phyloP scores from a whole-genome alignment of 305 asterid species.

The Withania somnifera region DNA sequence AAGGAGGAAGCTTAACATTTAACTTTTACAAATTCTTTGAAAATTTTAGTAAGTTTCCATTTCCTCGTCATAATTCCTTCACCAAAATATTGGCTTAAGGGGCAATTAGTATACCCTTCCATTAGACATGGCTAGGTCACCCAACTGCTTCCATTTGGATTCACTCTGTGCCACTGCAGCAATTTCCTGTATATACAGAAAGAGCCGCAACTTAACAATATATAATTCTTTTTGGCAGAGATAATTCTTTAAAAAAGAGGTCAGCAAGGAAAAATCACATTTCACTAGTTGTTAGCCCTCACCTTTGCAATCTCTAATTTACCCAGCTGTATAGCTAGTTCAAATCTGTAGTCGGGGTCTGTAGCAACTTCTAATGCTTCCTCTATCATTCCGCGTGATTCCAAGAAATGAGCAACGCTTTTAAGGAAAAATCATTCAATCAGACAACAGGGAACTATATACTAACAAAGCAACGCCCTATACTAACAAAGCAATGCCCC shows the following conservation, averaged over 20 bases:
- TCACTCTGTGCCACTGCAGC: constrained; percentile 75
- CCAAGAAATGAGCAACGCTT: constrained; percentile 88
- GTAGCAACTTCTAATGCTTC: constrained; percentile 95
- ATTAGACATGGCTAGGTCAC: constrained; percentile 94
- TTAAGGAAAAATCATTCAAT: constrained; percentile 2
- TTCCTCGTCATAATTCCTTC: not conserved
- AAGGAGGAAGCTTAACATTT: not conserved
- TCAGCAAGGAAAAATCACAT: not conserved
- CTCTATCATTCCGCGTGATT: constrained; percentile 91
- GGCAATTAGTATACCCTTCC: constrained; percentile 58
- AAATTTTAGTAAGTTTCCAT: not conserved
- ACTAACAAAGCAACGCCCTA: not conserved
- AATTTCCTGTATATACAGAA: constrained; percentile 51
- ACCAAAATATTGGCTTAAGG: not conserved
- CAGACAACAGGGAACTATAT: not conserved
- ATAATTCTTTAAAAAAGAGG: not conserved
- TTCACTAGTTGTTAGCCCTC: constrained; percentile 10
- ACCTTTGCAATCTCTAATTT: constrained; percentile 86
- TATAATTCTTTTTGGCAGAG: not conserved
- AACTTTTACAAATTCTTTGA: not conserved
- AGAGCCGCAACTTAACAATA: not conserved
- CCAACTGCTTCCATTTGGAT: constrained; percentile 97
- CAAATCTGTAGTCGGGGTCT: constrained; percentile 96
- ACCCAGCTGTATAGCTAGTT: constrained; percentile 86
- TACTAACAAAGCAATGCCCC: not conserved